phyloP scores from a whole-genome alignment of 2,329 filamentous ascomycete genomes.

The Phaeomoniella chlamydospora region DNA sequence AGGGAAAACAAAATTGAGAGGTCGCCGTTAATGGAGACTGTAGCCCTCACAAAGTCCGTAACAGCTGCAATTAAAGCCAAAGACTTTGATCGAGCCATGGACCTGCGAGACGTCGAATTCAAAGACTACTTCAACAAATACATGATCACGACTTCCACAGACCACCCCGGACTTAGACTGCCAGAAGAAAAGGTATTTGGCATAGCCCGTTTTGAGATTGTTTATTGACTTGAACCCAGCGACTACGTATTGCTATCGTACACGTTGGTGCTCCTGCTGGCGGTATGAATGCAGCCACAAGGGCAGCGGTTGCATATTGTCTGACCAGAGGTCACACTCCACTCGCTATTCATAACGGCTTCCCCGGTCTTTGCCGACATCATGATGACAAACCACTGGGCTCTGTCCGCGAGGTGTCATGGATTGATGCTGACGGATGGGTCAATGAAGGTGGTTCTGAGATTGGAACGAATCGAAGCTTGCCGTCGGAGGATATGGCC shows the following conservation, averaged over 20 bases:
- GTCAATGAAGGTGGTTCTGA: conserved; percentile 93
- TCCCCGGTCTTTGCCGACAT: conserved; percentile 83
- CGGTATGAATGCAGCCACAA: conserved; percentile 94
- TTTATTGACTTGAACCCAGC: conserved; percentile 29
- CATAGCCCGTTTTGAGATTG: not conserved
- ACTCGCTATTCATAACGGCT: conserved; percentile 89
- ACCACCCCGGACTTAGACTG: conserved; percentile 53
- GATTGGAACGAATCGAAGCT: conserved; percentile 91
- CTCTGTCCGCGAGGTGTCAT: conserved; percentile 71
- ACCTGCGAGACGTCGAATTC: conserved; percentile 81
- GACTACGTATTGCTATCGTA: conserved; percentile 88
- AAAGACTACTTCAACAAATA: conserved; percentile 84
- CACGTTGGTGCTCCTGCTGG: conserved; percentile 93
- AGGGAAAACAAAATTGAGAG: conserved; percentile 96
- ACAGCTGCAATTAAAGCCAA: conserved; percentile 67
- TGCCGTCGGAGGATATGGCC: conserved; percentile 77
- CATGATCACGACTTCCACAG: conserved; percentile 74
- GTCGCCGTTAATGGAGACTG: conserved; percentile 78
- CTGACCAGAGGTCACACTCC: conserved; percentile 83
- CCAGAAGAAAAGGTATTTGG: conserved; percentile 50
- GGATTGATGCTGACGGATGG: conserved; percentile 92
- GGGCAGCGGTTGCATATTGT: conserved; percentile 87
- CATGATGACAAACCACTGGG: conserved; percentile 70
- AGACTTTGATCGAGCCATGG: conserved; percentile 79
- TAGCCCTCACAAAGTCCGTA: conserved; percentile 72